Base-by-base conservation (phyloP, 768 basidiomycete species). In the Pleurotus giganteus region DNA sequence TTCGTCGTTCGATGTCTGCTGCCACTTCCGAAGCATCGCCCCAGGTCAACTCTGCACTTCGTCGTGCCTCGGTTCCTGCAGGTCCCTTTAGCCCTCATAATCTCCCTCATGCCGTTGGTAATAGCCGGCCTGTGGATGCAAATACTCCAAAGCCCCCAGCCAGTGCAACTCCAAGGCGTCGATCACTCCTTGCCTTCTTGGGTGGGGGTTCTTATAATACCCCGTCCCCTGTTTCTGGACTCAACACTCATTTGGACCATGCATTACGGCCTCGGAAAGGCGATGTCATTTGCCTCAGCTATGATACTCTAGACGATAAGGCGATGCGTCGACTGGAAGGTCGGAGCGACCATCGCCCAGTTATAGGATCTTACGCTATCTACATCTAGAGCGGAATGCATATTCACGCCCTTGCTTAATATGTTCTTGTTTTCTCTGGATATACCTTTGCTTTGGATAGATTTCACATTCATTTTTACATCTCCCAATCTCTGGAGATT, bases 311-410 rank as follows among this genome's bases (percentile, higher is more conserved):
- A 17, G 83, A 88, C 58, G 90, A 95, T 64, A 74, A 76, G 27
- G 82, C 74, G 5, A 93, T 95, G 87, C 77, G 83, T 36, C 75
- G 79, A 54, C 67, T 95, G 53, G 86, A 89, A 66, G 91, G 88
- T 13, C 78, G 86, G 39, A 89, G 87, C 59, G 91, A 94, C 66
- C 91, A 94, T 65, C 72, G 91, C 32, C 91, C 91, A 0, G 91
- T 94, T n/a, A 82, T 91, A 57, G 89, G 89, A 53, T 80, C 81
- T 21, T 93, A 89, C 64, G 82, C 81, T 37, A 74, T 89, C 47
- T 90, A 87, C 69, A 60, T 89, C 28, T 86, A 51, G 49, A 64
- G 72, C 27, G 27, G 58, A n/a, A 42, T 46, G 49, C 54, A 51
- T 32, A 23, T 24, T n/a, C 47, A 11, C 27, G n/a, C 36, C 21